A percentile compares a stretch with the other conserved stretches of the same genome.
Evolutionary conservation across 345 rosid species (phyloP).

Genomic region (Euphorbia peplus): DNA sequence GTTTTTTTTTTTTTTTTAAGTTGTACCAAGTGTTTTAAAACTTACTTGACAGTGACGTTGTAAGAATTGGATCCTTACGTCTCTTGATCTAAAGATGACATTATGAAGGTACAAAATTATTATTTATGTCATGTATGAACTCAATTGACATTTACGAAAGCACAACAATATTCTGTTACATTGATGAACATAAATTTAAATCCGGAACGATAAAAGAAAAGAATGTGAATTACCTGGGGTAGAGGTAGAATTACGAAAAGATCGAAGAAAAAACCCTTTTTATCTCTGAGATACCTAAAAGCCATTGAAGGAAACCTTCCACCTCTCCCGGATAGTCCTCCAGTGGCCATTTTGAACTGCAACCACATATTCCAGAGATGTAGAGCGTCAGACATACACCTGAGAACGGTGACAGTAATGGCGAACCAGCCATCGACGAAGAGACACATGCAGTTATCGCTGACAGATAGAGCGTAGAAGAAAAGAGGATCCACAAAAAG

Average conservation of each 20-base stretch:
- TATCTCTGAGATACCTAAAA: constrained; percentile 47
- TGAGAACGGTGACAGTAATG: constrained; percentile 81
- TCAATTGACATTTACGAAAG: too few relatives aligned
- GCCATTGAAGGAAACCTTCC: constrained; percentile 25
- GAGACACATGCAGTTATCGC: constrained; percentile 70
- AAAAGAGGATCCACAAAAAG: constrained; percentile 93
- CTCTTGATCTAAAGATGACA: too few relatives aligned
- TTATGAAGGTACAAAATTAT: too few relatives aligned
- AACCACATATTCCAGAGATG: constrained; percentile 93
- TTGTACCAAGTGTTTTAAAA: too few relatives aligned
- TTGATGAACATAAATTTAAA: too few relatives aligned
- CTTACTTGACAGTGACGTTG: too few relatives aligned
- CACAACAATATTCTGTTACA: too few relatives aligned
- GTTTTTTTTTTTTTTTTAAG: too few relatives aligned
- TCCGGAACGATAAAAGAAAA: not conserved
- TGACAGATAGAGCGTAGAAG: constrained; percentile 73
- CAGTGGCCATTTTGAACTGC: constrained; percentile 59
- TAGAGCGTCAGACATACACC: constrained; percentile 85
- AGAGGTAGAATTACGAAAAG: constrained; percentile 81
- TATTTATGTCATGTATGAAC: too few relatives aligned
- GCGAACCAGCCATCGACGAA: constrained; percentile 92
- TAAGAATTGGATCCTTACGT: too few relatives aligned
- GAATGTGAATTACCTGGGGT: constrained; percentile 65
- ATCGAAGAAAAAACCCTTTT: constrained; percentile 75
- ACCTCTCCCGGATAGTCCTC: constrained; percentile 3